These are phyloP conservation scores for Septoria linicola DNA, from an alignment of 2,329 filamentous ascomycete genomes.

Conservation along the genomic window DNA sequence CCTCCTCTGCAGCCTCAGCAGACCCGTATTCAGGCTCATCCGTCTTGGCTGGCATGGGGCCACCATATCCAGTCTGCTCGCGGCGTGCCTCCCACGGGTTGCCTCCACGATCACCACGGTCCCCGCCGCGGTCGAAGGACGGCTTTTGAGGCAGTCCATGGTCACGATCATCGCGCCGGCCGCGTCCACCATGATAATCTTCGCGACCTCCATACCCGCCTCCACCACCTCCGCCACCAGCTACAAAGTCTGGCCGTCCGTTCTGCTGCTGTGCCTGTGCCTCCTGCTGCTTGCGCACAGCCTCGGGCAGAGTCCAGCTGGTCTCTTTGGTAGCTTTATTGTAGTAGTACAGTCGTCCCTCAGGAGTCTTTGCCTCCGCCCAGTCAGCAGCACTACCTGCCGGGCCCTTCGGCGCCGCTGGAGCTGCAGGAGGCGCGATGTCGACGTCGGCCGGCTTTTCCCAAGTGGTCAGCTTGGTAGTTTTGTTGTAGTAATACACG, in stretches of 20 bases:
- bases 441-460: slow-evolving; percentile 75
- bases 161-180: slow-evolving; percentile 36
- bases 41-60: slow-evolving; percentile 36
- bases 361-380: slow-evolving; percentile 86
- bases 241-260: slow-evolving; percentile 53
- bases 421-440: slow-evolving; percentile 59
- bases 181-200: slow-evolving; percentile 17
- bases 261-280: slow-evolving; percentile 25
- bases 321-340: slow-evolving; percentile 89
- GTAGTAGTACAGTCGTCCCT: slow-evolving; percentile 89
- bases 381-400: slow-evolving; percentile 68
- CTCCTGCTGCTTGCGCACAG: slow-evolving; percentile 22
- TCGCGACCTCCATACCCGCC: slow-evolving; percentile 32
- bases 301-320: slow-evolving; percentile 82
- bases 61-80: slow-evolving; percentile 36
- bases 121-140: slow-evolving; percentile 33
- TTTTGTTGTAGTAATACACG: slow-evolving; percentile 85
- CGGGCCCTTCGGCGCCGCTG: slow-evolving; percentile 43
- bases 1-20: slow-evolving; percentile 84
- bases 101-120: slow-evolving; percentile 28
- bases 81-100: slow-evolving; percentile 36
- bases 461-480: slow-evolving; percentile 90
- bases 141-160: slow-evolving; percentile 45
- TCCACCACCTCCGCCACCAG: slow-evolving; percentile 48
- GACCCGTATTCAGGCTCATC: slow-evolving; percentile 69